Conservation (phyloP, 305 asterid species). For the Ilex paraguariensis region DNA sequence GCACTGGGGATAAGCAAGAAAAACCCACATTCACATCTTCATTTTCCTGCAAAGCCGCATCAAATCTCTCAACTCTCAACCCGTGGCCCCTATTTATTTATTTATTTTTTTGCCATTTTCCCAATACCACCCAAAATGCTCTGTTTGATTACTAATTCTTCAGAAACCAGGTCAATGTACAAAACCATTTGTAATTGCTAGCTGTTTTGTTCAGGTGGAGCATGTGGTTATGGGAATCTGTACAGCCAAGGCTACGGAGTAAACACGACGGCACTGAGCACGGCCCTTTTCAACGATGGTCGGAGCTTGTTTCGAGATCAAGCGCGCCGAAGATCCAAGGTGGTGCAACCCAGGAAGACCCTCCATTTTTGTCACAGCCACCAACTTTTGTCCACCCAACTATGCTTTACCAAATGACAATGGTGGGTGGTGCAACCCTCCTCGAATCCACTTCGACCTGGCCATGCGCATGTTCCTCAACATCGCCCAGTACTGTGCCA, state of each 20-base stretch:
- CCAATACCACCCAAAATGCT: background rate
- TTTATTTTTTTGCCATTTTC: background rate
- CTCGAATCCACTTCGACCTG: no score
- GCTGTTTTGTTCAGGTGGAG: slow-evolving; percentile 39
- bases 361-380: slow-evolving; percentile 44
- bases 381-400: slow-evolving; percentile 58
- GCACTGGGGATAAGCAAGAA: no score
- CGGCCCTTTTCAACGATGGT: slow-evolving; percentile 61
- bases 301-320: slow-evolving; percentile 68
- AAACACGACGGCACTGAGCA: slow-evolving; percentile 72
- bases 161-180: background rate
- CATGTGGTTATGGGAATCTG: slow-evolving; percentile 70
- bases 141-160: background rate
- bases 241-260: slow-evolving; percentile 79
- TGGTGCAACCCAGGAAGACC: slow-evolving; percentile 51
- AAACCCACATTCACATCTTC: background rate
- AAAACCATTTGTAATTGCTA: background rate
- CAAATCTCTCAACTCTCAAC: no score
- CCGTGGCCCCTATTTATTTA: no score
- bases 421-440: no score
- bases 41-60: background rate
- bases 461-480: no score
- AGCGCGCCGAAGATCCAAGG: slow-evolving; percentile 30
- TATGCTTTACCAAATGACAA: slow-evolving; percentile 43
- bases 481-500: no score